A percentile compares a stretch with the other conserved stretches of the same genome.
Evolutionary conservation across 306 rosid species (phyloP).

Genomic region (Fragaria ananassa): DNA sequence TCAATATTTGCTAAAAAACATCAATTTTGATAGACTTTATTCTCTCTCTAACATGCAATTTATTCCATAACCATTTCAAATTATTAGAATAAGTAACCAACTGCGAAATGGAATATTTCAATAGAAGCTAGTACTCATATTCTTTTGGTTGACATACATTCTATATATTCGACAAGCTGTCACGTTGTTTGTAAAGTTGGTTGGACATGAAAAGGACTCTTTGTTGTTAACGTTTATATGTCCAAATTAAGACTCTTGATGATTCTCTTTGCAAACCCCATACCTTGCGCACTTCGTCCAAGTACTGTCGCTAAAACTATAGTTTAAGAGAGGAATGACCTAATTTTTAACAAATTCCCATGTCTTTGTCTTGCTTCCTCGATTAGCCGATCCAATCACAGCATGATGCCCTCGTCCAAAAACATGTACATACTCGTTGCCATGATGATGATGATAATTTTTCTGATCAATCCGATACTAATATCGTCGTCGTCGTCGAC

Average conservation of each 20-base stretch:
- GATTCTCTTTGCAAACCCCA: neutral
- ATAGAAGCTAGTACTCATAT: no score
- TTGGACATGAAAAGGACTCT: neutral
- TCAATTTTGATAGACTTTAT: no score
- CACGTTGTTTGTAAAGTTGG: neutral
- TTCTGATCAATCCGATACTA: slow-evolving; percentile 16
- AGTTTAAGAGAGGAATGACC: neutral
- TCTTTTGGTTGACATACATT: neutral
- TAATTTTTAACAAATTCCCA: neutral
- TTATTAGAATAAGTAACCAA: no score
- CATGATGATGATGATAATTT: neutral
- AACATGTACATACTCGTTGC: neutral
- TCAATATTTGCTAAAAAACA: no score
- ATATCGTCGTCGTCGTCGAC: neutral
- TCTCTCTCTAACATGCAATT: no score
- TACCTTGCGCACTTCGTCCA: slow-evolving; percentile 5
- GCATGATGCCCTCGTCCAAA: slow-evolving; percentile 34
- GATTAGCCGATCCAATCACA: neutral
- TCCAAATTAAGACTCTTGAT: neutral
- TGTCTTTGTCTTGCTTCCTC: slow-evolving; percentile 24
- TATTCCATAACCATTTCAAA: no score
- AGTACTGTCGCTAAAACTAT: neutral
- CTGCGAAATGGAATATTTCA: no score
- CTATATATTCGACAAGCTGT: neutral
- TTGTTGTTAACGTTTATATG: neutral